Evolutionary conservation across 306 rosid genomes (phyloP).

Genomic region (Trifolium subterraneum): DNA sequence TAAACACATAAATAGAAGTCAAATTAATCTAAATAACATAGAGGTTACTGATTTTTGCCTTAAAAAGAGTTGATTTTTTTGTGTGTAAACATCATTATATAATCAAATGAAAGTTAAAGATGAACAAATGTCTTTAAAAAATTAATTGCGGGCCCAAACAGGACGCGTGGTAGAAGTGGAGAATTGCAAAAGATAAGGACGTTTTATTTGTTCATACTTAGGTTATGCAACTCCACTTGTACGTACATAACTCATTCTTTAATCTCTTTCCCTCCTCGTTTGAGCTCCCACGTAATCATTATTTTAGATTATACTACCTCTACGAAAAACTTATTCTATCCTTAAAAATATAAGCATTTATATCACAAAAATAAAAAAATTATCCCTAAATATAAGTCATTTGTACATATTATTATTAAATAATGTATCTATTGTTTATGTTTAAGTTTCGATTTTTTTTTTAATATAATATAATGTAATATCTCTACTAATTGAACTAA

Average conservation of each 20-base stretch:
- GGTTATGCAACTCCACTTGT: neutral
- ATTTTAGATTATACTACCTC: too few species aligned
- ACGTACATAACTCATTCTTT: neutral
- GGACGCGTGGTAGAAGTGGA: conserved; percentile 12
- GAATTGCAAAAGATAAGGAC: neutral
- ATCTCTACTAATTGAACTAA: too few species aligned
- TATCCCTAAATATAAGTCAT: too few species aligned
- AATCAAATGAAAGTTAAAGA: neutral
- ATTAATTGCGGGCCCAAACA: neutral
- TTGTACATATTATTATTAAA: too few species aligned
- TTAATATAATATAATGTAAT: too few species aligned
- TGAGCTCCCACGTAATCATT: neutral
- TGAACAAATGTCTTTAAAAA: neutral
- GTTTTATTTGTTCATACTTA: neutral
- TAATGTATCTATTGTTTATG: too few species aligned
- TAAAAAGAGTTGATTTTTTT: neutral
- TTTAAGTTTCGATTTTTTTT: too few species aligned
- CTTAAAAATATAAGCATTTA: too few species aligned
- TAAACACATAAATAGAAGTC: neutral
- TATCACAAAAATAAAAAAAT: too few species aligned
- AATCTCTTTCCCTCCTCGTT: neutral
- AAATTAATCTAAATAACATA: neutral
- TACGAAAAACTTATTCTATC: too few species aligned
- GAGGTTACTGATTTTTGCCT: neutral
- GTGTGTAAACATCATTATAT: neutral